Evolutionary conservation across 2,329 filamentous ascomycete species (phyloP).

Genomic region (Endothia cerciana): DNA sequence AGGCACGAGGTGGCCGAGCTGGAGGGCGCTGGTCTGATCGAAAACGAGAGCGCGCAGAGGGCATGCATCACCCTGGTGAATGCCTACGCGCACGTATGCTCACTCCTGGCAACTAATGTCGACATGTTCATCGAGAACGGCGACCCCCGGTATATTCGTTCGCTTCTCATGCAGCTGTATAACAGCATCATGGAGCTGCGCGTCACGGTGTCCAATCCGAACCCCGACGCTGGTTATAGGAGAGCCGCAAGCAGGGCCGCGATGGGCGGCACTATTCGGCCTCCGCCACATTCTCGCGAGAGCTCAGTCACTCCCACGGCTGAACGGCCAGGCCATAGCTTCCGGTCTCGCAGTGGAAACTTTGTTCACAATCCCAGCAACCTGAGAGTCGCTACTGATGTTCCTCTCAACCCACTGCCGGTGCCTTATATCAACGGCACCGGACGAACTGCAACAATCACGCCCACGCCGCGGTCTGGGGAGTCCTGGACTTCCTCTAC

Average conservation of each 20-base stretch:
- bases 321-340: conserved; percentile 47
- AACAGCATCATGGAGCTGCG: conserved; percentile 71
- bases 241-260: conserved; percentile 33
- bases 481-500: conserved; percentile 73
- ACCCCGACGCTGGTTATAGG: conserved; percentile 36
- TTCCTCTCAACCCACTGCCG: conserved; percentile 37
- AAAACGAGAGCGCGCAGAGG: conserved; percentile 66
- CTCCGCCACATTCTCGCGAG: conserved; percentile 50
- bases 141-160: conserved; percentile 69
- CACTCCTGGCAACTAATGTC: conserved; percentile 63
- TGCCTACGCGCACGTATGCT: conserved; percentile 68
- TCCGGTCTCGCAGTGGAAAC: conserved; percentile 44
- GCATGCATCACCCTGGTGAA: conserved; percentile 66
- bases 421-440: conserved; percentile 52
- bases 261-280: conserved; percentile 53
- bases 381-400: conserved; percentile 61
- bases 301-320: conserved; percentile 57
- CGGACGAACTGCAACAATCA: conserved; percentile 56
- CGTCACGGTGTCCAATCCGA: conserved; percentile 50
- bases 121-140: conserved; percentile 68
- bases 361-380: conserved; percentile 55
- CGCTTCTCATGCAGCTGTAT: conserved; percentile 65
- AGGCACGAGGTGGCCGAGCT: conserved; percentile 59
- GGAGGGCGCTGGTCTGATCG: conserved; percentile 53
- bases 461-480: conserved; percentile 77